These are phyloP conservation scores for Passalora sequoiae DNA, from an alignment of 2,329 filamentous ascomycete genomes.

Conservation along the genomic window DNA sequence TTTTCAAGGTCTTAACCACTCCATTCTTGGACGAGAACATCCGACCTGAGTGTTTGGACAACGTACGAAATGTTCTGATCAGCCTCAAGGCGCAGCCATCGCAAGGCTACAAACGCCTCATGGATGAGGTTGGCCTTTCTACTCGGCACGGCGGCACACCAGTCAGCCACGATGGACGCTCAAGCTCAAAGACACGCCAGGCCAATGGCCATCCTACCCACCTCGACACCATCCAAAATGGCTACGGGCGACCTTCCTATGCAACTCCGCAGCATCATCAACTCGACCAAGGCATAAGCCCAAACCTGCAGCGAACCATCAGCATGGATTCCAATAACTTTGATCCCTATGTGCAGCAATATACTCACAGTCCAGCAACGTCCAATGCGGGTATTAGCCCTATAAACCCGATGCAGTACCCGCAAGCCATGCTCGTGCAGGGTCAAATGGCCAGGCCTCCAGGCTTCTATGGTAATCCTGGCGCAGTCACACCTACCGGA, in stretches of 20 bases:
- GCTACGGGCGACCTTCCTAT: slow-evolving; percentile 36
- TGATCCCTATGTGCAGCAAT: slow-evolving; percentile 42
- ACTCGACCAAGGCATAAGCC: slow-evolving; percentile 36
- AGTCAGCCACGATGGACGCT: slow-evolving; percentile 33
- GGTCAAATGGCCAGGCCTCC: slow-evolving; percentile 32
- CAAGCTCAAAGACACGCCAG: slow-evolving; percentile 32
- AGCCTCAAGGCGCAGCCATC: slow-evolving; percentile 88
- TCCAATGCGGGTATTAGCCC: slow-evolving; percentile 33
- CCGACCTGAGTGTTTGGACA: slow-evolving; percentile 81
- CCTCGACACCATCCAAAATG: slow-evolving; percentile 30
- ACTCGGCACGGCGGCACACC: slow-evolving; percentile 41
- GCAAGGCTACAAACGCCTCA: slow-evolving; percentile 95
- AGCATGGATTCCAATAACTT: slow-evolving; percentile 48
- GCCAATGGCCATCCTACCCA: slow-evolving; percentile 33
- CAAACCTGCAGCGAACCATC: slow-evolving; percentile 42
- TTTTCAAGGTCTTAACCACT: slow-evolving; percentile 97
- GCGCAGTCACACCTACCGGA: slow-evolving; percentile 18
- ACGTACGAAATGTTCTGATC: slow-evolving; percentile 80
- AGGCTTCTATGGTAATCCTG: slow-evolving; percentile 28
- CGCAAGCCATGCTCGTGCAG: slow-evolving; percentile 49
- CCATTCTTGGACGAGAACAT: slow-evolving; percentile 95
- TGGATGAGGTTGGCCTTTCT: slow-evolving; percentile 95
- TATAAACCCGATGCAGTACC: slow-evolving; percentile 51
- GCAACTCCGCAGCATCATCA: slow-evolving; percentile 31
- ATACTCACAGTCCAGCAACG: slow-evolving; percentile 35